Conservation (phyloP, 495 filamentous ascomycete genomes). For the Cryomyces minteri region DNA sequence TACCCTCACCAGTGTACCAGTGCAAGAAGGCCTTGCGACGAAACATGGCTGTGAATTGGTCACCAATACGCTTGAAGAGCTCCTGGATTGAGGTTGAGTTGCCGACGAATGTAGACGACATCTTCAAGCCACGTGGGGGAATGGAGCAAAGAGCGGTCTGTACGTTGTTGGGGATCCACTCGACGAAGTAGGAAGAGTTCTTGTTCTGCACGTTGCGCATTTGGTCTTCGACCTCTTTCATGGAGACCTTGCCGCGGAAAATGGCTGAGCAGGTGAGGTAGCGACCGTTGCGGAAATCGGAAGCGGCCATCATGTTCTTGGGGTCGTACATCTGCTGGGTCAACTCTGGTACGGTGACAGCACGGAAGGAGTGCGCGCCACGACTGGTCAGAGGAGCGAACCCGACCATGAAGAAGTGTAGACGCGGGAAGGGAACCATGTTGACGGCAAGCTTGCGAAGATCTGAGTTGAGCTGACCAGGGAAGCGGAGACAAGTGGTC, state of each 20-base stretch:
- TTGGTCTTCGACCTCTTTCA: constrained; percentile 99
- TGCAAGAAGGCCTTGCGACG: constrained; percentile 99
- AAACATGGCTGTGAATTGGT: constrained; percentile 99
- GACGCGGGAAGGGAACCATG: constrained; percentile 99
- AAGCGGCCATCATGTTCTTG: constrained; percentile 99
- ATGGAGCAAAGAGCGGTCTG: constrained; percentile 99
- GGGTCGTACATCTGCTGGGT: constrained; percentile 99
- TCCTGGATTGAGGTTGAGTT: constrained; percentile 99
- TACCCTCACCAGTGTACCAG: constrained; percentile 99
- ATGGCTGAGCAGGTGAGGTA: constrained; percentile 99
- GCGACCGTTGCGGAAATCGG: constrained; percentile 98
- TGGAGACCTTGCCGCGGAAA: constrained; percentile 99
- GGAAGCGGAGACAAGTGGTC: constrained; percentile 97
- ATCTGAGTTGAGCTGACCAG: constrained; percentile 98
- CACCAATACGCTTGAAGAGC: constrained; percentile 99
- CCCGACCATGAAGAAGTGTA: constrained; percentile 99
- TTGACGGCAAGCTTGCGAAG: constrained; percentile 99
- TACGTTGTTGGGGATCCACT: constrained; percentile 99
- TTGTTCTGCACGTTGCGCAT: constrained; percentile 99
- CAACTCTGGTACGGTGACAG: constrained; percentile 92
- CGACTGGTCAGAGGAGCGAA: constrained; percentile 97
- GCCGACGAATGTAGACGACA: constrained; percentile 98
- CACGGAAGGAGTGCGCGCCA: constrained; percentile 87
- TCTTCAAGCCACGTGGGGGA: constrained; percentile 92
- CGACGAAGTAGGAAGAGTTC: constrained; percentile 99